Conservation (phyloP, 306 rosid genomes). For the Ormosia emarginata region DNA sequence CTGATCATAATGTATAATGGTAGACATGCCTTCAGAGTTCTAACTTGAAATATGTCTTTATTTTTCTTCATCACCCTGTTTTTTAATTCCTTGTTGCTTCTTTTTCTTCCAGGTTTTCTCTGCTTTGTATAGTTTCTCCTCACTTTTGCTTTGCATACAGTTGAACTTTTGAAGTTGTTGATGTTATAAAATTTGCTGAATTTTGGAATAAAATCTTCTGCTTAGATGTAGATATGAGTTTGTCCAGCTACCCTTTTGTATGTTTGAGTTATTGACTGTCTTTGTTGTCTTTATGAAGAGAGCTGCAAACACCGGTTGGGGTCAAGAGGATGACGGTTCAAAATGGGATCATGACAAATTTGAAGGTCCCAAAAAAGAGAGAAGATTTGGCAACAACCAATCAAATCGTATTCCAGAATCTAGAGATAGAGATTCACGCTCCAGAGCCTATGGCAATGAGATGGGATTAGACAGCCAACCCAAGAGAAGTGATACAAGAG, state of each 20-base stretch:
- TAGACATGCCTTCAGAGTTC: background rate
- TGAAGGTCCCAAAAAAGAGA: conserved; percentile 50
- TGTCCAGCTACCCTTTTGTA: background rate
- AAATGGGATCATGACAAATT: conserved; percentile 73
- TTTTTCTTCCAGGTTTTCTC: background rate
- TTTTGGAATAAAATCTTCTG: background rate
- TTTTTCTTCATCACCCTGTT: background rate
- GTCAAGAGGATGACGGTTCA: conserved; percentile 45
- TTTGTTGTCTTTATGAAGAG: conserved; percentile 49
- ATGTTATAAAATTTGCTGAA: background rate
- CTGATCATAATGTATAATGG: background rate
- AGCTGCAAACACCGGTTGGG: conserved; percentile 98
- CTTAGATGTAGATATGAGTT: background rate
- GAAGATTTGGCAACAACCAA: conserved; percentile 25
- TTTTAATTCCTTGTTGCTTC: background rate
- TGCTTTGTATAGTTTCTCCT: background rate
- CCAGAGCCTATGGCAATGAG: conserved; percentile 31
- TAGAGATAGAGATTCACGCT: conserved; percentile 32
- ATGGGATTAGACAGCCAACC: conserved; percentile 30
- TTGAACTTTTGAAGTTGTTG: background rate
- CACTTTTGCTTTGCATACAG: background rate
- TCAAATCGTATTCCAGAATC: conserved; percentile 30
- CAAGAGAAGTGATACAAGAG: conserved; percentile 42
- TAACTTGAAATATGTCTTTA: background rate
- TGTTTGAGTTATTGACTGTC: conserved; percentile 6